phyloP scores from a whole-genome alignment of 2,329 filamentous ascomycete genomes.

The Trichocomaceae sp. region DNA sequence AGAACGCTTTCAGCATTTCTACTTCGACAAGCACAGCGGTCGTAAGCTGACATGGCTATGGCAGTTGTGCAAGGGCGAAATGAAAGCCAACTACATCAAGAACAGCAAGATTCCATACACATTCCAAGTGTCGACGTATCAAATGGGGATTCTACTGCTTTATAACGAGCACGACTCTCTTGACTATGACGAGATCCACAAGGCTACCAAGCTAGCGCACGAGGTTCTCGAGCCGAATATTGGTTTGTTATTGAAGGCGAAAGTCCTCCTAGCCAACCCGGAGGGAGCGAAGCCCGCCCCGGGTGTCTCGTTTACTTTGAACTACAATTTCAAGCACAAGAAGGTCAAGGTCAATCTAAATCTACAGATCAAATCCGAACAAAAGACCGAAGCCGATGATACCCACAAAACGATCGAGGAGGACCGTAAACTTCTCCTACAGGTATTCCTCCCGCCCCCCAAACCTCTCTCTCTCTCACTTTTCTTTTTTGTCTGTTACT shows the following conservation, averaged over 20 bases:
- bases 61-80: constrained; percentile 96
- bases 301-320: constrained; percentile 74
- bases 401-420: constrained; percentile 99
- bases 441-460: constrained; percentile 67
- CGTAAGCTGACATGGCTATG: constrained; percentile 97
- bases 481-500: constrained; percentile 16
- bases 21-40: constrained; percentile 93
- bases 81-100: constrained; percentile 90
- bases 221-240: constrained; percentile 85
- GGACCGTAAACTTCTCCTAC: constrained; percentile 89
- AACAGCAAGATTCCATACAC: constrained; percentile 85
- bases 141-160: constrained; percentile 90
- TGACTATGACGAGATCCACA: constrained; percentile 79
- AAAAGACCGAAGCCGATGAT: constrained; percentile 92
- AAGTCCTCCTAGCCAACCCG: constrained; percentile 68
- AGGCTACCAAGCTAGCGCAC: constrained; percentile 68
- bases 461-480: neutral
- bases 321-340: constrained; percentile 96
- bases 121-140: constrained; percentile 94
- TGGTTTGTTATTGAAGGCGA: constrained; percentile 83
- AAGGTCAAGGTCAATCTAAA: constrained; percentile 97
- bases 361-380: constrained; percentile 86
- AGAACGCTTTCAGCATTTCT: constrained; percentile 83
- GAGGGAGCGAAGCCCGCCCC: constrained; percentile 69
- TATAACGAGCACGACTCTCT: constrained; percentile 89